phyloP scores from a whole-genome alignment of 495 filamentous ascomycete species.

The Cenococcum geophilum region DNA sequence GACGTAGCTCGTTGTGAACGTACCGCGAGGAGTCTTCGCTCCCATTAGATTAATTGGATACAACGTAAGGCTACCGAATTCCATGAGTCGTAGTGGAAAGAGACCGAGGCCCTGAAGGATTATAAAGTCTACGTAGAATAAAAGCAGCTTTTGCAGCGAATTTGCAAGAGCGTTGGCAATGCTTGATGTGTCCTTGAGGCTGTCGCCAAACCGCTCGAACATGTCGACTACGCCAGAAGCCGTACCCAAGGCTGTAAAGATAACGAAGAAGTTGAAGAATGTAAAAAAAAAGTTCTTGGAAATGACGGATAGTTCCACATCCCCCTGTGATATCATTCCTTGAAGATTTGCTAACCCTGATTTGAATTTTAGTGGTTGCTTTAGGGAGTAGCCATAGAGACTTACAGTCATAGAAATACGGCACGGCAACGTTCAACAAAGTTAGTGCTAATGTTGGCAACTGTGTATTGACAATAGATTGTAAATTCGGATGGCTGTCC shows the following conservation, averaged over 20 bases:
- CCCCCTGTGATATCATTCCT: slow-evolving; percentile 89
- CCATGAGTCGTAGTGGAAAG: slow-evolving; percentile 85
- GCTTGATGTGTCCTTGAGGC: slow-evolving; percentile 67
- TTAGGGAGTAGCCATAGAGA: background rate
- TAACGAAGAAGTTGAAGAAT: slow-evolving; percentile 97
- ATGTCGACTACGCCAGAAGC: slow-evolving; percentile 64
- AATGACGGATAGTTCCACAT: slow-evolving; percentile 90
- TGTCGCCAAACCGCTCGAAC: slow-evolving; percentile 61
- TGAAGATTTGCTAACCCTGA: slow-evolving; percentile 73
- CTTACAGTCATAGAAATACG: slow-evolving; percentile 88
- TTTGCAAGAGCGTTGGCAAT: slow-evolving; percentile 70
- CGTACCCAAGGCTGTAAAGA: slow-evolving; percentile 88
- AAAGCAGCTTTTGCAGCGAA: slow-evolving; percentile 63
- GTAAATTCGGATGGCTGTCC: slow-evolving; percentile 56
- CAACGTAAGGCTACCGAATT: slow-evolving; percentile 77
- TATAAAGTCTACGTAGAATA: slow-evolving; percentile 93
- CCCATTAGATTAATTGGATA: slow-evolving; percentile 73
- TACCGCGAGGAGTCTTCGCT: slow-evolving; percentile 78
- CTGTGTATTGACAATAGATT: slow-evolving; percentile 77
- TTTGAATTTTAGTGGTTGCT: slow-evolving; percentile 5
- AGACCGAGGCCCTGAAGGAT: slow-evolving; percentile 87
- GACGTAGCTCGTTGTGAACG: background rate
- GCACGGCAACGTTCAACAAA: slow-evolving; percentile 79
- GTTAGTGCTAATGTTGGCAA: slow-evolving; percentile 79
- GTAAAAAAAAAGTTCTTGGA: slow-evolving; percentile 99